Evolutionary conservation across 495 filamentous ascomycete genomes (phyloP).

Genomic region (Apiosordaria backusii): DNA sequence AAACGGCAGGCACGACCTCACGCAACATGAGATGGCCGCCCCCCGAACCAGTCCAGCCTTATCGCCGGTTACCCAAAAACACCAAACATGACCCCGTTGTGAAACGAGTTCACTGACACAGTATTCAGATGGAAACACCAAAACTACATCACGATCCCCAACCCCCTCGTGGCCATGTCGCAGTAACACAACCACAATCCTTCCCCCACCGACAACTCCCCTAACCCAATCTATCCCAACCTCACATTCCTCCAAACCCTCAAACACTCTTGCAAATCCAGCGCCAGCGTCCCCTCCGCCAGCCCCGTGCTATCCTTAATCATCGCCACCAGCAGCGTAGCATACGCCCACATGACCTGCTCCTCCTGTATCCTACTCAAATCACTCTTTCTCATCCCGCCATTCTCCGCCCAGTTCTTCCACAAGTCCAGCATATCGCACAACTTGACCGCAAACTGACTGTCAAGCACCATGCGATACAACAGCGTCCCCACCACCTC

Average conservation of each 20-base stretch:
- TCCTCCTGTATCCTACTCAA: conserved; percentile 43
- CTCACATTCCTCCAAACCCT: conserved; percentile 56
- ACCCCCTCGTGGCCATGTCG: neutral
- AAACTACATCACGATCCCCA: neutral
- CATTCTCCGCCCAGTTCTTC: conserved; percentile 56
- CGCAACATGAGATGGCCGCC: neutral
- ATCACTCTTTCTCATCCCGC: conserved; percentile 55
- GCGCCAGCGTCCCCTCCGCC: conserved; percentile 50
- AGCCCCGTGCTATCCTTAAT: conserved; percentile 47
- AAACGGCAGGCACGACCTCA: neutral
- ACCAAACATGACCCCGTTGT: neutral
- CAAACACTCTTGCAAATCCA: conserved; percentile 61
- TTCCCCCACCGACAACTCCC: too few species aligned
- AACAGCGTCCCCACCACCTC: conserved; percentile 50
- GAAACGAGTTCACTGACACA: neutral
- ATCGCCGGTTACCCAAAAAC: neutral
- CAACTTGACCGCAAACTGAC: conserved; percentile 40
- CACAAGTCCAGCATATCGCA: conserved; percentile 53
- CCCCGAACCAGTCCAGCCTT: neutral
- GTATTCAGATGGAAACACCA: neutral
- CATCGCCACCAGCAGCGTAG: conserved; percentile 49
- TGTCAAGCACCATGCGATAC: conserved; percentile 54
- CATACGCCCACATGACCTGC: conserved; percentile 48
- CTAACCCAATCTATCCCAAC: conserved; percentile 41
- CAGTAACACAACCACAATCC: neutral